phyloP scores from a whole-genome alignment of 257 asterid species.

The Solanum clarkiae region DNA sequence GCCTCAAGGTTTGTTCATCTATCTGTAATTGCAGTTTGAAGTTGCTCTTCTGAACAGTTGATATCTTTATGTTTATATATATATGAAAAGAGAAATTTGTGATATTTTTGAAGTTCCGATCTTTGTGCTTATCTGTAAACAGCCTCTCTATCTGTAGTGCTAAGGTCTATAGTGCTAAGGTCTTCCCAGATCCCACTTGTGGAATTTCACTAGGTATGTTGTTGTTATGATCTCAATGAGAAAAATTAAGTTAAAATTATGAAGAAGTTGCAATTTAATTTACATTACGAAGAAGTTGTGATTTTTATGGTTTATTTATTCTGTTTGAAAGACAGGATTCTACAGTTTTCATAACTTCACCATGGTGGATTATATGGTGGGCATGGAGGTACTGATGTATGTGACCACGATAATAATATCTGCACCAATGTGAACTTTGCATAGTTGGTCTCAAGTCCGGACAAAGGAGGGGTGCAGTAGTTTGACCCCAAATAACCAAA shows the following conservation, averaged over 20 bases:
- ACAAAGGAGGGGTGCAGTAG: background rate
- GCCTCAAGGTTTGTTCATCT: constrained; percentile 36
- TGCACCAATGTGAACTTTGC: background rate
- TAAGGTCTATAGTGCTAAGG: too few relatives aligned
- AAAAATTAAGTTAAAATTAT: background rate
- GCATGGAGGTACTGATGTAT: background rate
- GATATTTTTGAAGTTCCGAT: too few relatives aligned
- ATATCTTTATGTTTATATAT: background rate
- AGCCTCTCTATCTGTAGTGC: too few relatives aligned
- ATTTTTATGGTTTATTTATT: background rate
- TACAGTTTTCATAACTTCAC: background rate
- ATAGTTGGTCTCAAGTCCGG: background rate
- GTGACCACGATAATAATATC: background rate
- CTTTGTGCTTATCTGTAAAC: background rate
- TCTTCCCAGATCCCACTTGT: too few relatives aligned
- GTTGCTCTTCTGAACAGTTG: background rate
- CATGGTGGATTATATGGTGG: background rate
- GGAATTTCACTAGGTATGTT: too few relatives aligned
- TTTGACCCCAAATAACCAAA: background rate
- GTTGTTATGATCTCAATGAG: background rate
- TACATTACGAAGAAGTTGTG: background rate
- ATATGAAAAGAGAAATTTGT: background rate
- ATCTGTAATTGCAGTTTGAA: background rate
- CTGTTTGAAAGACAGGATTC: background rate
- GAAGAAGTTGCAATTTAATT: background rate